Conservation (phyloP, 164 flowering plant genomes). For the Nymphaea thermarum region DNA sequence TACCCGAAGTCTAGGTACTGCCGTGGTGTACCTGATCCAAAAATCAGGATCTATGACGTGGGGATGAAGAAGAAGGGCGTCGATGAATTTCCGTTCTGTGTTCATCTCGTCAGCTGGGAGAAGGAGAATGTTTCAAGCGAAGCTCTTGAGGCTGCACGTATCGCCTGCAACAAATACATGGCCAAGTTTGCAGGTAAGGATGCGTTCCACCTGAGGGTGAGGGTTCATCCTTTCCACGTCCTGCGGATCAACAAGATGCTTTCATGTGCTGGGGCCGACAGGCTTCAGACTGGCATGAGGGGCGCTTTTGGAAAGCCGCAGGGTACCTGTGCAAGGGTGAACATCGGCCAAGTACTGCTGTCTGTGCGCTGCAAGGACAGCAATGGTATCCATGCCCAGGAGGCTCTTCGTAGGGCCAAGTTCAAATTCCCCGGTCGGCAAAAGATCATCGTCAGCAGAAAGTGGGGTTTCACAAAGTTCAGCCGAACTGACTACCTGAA, state of each 20-base stretch:
- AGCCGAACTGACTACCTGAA: constrained; percentile 28
- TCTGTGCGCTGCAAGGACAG: constrained; percentile 27
- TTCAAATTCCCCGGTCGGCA: constrained; percentile 31
- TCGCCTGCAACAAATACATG: constrained; percentile 31
- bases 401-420: constrained; percentile 22
- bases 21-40: constrained; percentile 32
- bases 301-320: constrained; percentile 32
- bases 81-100: constrained; percentile 31
- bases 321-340: constrained; percentile 23
- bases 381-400: constrained; percentile 19
- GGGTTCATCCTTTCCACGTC: constrained; percentile 31
- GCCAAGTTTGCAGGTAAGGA: constrained; percentile 27
- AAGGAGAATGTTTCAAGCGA: constrained; percentile 29
- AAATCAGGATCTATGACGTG: constrained; percentile 30
- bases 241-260: constrained; percentile 32
- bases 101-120: constrained; percentile 30
- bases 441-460: constrained; percentile 27
- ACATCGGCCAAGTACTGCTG: constrained; percentile 22
- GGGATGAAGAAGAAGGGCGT: constrained; percentile 31
- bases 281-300: constrained; percentile 33
- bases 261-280: constrained; percentile 33
- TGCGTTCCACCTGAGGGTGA: constrained; percentile 22
- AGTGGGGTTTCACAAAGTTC: constrained; percentile 26
- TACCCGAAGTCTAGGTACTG: constrained; percentile 30
- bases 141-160: constrained; percentile 28